These are phyloP conservation scores for Talaromyces funiculosus DNA, from an alignment of 2,329 filamentous ascomycete genomes.

Conservation along the genomic window DNA sequence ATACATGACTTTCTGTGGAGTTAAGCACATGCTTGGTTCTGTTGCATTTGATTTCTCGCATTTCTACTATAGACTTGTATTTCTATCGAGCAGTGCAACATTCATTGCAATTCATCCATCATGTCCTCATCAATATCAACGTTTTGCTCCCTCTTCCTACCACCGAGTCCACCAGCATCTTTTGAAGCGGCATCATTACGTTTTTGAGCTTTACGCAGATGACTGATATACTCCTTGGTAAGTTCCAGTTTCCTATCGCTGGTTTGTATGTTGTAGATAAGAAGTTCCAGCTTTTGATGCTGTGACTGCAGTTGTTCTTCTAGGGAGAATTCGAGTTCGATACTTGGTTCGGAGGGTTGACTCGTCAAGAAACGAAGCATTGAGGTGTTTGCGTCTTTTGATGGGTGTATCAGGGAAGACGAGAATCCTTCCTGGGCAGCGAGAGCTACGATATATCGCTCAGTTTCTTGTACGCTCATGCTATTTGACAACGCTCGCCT, in stretches of 20 bases:
- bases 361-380: slow-evolving; percentile 51
- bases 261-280: slow-evolving; percentile 49
- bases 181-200: slow-evolving; percentile 22
- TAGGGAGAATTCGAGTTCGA: slow-evolving; percentile 32
- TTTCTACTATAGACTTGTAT: not conserved
- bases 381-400: slow-evolving; percentile 33
- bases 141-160: slow-evolving; percentile 13
- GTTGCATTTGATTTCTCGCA: not conserved
- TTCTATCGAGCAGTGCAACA: not conserved
- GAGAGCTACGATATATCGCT: slow-evolving; percentile 37
- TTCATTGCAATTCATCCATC: slow-evolving; percentile 32
- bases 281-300: slow-evolving; percentile 44
- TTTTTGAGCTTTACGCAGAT: slow-evolving; percentile 45
- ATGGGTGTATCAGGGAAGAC: slow-evolving; percentile 45
- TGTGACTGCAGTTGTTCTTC: slow-evolving; percentile 44
- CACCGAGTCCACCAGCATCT: slow-evolving; percentile 8
- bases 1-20: not conserved
- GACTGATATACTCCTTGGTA: slow-evolving; percentile 55
- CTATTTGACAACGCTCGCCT: slow-evolving; percentile 28
- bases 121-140: slow-evolving; percentile 36
- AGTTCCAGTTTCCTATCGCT: slow-evolving; percentile 53
- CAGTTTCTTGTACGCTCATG: slow-evolving; percentile 23
- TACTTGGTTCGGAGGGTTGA: slow-evolving; percentile 27
- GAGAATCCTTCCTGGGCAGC: slow-evolving; percentile 48
- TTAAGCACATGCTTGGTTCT: not conserved